Evolutionary conservation across 1,139 yeast species (phyloP), one percentile per base, ranked within the genome.

Genomic region (Saccharomyces pastorianus): DNA sequence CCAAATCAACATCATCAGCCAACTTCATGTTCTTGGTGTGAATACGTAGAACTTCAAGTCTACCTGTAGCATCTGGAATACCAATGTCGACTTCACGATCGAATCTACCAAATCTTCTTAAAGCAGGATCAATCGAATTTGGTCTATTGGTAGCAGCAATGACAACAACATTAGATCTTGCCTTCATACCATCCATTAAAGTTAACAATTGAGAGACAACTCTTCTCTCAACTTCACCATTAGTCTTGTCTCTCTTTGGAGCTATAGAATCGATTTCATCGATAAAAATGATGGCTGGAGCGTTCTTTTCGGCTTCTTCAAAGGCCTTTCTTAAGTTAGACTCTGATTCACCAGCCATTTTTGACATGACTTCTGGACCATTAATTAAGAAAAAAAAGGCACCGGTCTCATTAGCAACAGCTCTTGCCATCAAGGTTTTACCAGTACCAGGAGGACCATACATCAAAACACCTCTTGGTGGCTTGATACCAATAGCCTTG

Each of bases 311-410:
- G 52, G 99, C 99, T 76, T 93, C 99, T 74, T 93, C 99, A 67
- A 93, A 93, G 4, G 99, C 99, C 76, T 91, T 91, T 77, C 99
- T 85, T 73, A 93, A 79, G 69, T 93, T 93, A 47, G 96, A 88
- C 76, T 93, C 99, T 25, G 97, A 89, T 75, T 93, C 99, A 77
- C 99, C 99, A 50, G 99, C 99, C 99, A 93, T 93, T 76, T 93
- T 93, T 55, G 98, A 90, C 99, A 93, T 93, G 70, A 93, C 95
- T 76, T 93, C 99, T n/a, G 99, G 99, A 73, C 99, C 99, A 71
- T 93, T 93, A 71, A 93, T 93, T 69, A 93, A 81, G 73, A 93
- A 93, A 82, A 93, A 93, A 73, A 93, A 93, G 1, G 99, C 99
- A 68, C 99, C 99, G 29, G 99, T 93, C 75, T 93, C 99, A 67